Conservation (phyloP, 148 eudicot species). For the Persicaria maculosa region DNA sequence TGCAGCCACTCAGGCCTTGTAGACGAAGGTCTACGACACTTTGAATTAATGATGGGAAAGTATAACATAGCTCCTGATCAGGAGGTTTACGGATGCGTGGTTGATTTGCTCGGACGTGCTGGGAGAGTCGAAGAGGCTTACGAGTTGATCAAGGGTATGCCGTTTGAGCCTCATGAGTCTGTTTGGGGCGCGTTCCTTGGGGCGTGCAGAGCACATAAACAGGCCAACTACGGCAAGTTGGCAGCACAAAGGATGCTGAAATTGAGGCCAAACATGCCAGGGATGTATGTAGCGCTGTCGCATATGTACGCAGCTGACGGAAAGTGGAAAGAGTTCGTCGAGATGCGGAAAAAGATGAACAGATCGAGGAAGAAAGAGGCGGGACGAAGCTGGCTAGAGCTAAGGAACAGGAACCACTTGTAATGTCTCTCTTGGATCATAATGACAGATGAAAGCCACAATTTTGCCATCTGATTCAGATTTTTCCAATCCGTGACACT, state of each 20-base stretch:
- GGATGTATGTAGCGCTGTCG: slow-evolving; percentile 56
- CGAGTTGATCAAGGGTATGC: slow-evolving; percentile 70
- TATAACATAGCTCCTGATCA: slow-evolving; percentile 55
- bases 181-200: slow-evolving; percentile 93
- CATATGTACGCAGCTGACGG: slow-evolving; percentile 78
- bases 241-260: slow-evolving; percentile 44
- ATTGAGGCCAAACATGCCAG: slow-evolving; percentile 47
- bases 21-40: slow-evolving; percentile 68
- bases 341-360: slow-evolving; percentile 62
- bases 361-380: slow-evolving; percentile 68
- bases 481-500: neutral
- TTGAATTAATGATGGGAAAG: slow-evolving; percentile 47
- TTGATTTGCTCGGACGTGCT: slow-evolving; percentile 84
- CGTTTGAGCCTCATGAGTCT: slow-evolving; percentile 68
- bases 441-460: neutral
- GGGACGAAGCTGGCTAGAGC: slow-evolving; percentile 85
- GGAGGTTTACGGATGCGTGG: slow-evolving; percentile 75
- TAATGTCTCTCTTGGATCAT: neutral
- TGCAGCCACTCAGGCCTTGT: slow-evolving; percentile 94
- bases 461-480: neutral
- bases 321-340: slow-evolving; percentile 68
- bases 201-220: slow-evolving; percentile 71
- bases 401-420: slow-evolving; percentile 35
- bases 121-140: slow-evolving; percentile 83
- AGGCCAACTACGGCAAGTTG: slow-evolving; percentile 49